Base-by-base conservation (phyloP, 768 basidiomycete genomes). In the Suillus alpinus region DNA sequence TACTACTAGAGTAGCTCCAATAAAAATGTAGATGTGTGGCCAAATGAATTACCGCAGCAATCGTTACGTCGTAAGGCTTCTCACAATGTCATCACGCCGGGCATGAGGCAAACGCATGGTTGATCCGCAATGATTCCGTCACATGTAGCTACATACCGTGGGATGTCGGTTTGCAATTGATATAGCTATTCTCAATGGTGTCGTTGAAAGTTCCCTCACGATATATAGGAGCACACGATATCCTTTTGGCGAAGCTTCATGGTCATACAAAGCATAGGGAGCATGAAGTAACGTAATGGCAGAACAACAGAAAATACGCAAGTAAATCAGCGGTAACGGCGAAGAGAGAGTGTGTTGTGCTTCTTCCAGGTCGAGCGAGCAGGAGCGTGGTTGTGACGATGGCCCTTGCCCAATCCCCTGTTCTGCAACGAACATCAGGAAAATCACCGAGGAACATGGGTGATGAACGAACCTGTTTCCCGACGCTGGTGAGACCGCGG, bases 271-370 rank as follows among this genome's bases (percentile, higher is more conserved):
- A 61, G 61, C 57, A 72, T 67, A 70, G 56, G 64, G 60, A 65
- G 69, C 73, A 78, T 71, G 65, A 64, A 61, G 49, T 59, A 67
- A 57, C 57, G 62, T 44, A 57, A 40, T 64, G 59, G 60, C 49
- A 62, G 58, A 37, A 61, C 43, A 40, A 18, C 47, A 58, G 49
- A 31, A 4, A 47, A 46, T 37, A 32, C n/a, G n/a, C 32, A 50
- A 52, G 36, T 23, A 56, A 59, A 66, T 84, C 71, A 93, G 77
- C 91, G 88, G 84, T 93, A 93, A 65, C 91, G 88, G 72, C 89
- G 91, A 64, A 93, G 84, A 76, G 87, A 89, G 84, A 93, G 91
- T 16, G 95, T 97, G 86, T 98, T 99, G 94, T 98, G 92, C 76
- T 84, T 94, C 79, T 92, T 94, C 95, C 95, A 98, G 78, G 91